Percentiles rank a stretch among this genome's conserved stretches.
Evolutionary conservation across 2,329 filamentous ascomycete species (phyloP).

Genomic region (Chrysoporthe austroafricana): DNA sequence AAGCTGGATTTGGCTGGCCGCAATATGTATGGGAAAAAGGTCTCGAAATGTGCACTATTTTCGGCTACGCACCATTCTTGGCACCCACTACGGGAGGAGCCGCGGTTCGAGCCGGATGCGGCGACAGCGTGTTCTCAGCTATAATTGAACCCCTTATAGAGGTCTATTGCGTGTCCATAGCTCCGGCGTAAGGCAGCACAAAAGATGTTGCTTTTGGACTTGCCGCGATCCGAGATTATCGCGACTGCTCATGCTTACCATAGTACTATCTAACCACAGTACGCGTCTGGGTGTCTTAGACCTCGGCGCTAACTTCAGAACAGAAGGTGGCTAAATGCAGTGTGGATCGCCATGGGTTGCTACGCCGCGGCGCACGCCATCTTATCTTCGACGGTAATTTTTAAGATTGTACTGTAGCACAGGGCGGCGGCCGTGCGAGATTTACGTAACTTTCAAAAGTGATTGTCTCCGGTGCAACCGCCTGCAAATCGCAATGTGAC

Average conservation of each 20-base stretch:
- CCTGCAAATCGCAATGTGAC: constrained; percentile 4
- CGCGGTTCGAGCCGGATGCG: too few species aligned
- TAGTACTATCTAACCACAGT: background rate
- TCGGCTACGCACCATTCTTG: too few species aligned
- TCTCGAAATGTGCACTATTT: too few species aligned
- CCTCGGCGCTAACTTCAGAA: constrained; percentile 8
- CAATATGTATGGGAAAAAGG: too few species aligned
- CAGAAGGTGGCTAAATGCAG: constrained; percentile 6
- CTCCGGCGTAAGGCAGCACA: background rate
- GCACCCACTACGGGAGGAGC: too few species aligned
- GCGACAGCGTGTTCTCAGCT: too few species aligned
- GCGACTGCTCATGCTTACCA: background rate
- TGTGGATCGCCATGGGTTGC: background rate
- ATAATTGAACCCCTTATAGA: too few species aligned
- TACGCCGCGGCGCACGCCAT: background rate
- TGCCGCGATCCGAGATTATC: background rate
- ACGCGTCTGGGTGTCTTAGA: background rate
- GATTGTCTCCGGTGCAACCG: background rate
- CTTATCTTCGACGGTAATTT: constrained; percentile 7
- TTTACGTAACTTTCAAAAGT: constrained; percentile 8
- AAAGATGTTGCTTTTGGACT: background rate
- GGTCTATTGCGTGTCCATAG: too few species aligned
- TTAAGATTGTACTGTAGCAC: background rate
- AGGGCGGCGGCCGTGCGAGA: background rate
- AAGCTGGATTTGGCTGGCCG: too few species aligned